These are phyloP conservation scores for Solanum peruvianum DNA, from an alignment of 257 asterid species.

Conservation along the genomic window DNA sequence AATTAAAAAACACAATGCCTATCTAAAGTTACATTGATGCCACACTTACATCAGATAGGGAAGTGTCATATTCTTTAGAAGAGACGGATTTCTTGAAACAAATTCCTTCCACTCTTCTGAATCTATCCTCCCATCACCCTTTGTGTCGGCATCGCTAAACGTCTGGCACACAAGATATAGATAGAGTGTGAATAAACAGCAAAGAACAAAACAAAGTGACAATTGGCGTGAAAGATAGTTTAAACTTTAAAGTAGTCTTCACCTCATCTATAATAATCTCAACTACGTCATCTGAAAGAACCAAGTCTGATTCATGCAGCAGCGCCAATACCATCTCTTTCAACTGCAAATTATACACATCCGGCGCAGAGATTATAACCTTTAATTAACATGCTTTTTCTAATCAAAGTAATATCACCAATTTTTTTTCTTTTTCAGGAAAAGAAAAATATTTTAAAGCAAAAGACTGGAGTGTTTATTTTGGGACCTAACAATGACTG, in stretches of 20 bases:
- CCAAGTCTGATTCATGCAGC: conserved; percentile 74
- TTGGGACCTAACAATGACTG: neutral
- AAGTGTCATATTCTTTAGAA: conserved; percentile 79
- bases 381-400: neutral
- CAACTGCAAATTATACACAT: conserved; percentile 29
- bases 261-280: conserved; percentile 78
- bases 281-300: conserved; percentile 59
- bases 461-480: neutral
- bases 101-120: conserved; percentile 73
- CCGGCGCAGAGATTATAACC: neutral
- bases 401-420: neutral
- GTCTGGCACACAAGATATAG: conserved; percentile 27
- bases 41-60: conserved; percentile 66
- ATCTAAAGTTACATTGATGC: neutral
- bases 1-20: neutral
- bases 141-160: conserved; percentile 57
- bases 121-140: conserved; percentile 86
- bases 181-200: neutral
- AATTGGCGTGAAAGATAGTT: neutral
- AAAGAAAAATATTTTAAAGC: neutral
- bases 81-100: conserved; percentile 72
- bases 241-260: neutral
- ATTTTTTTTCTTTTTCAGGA: neutral
- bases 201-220: neutral
- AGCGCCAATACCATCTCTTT: conserved; percentile 91